These are phyloP conservation scores for Lodderomyces jiufengensis DNA, from an alignment of 1,139 yeast genomes.

Conservation along the genomic window DNA sequence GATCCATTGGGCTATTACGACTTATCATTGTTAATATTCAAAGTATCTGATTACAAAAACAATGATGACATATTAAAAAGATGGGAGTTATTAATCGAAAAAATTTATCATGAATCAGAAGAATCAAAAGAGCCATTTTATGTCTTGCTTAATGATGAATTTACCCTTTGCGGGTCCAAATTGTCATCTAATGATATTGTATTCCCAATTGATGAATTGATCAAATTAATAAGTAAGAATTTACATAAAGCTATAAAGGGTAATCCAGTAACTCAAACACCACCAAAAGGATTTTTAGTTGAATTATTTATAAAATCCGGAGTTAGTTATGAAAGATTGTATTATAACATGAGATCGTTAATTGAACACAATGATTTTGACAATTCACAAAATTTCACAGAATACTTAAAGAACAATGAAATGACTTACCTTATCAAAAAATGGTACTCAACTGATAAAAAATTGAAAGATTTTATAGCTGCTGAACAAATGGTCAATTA, in stretches of 20 bases:
- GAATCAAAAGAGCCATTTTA: conserved; percentile 37
- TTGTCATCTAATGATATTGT: conserved; percentile 58
- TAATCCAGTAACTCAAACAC: conserved; percentile 40
- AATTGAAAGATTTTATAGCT: conserved; percentile 51
- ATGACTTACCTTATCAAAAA: conserved; percentile 59
- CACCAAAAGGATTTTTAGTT: conserved; percentile 41
- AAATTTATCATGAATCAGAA: conserved; percentile 33
- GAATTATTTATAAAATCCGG: conserved; percentile 80
- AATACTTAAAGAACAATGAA: conserved; percentile 41
- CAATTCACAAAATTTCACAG: conserved; percentile 42
- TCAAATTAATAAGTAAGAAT: conserved; percentile 52
- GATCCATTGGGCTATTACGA: conserved; percentile 88
- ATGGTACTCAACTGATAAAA: conserved; percentile 66
- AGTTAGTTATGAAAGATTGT: conserved; percentile 64
- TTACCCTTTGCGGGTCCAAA: conserved; percentile 43
- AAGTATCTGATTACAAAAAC: conserved; percentile 76
- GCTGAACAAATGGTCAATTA: conserved; percentile 30
- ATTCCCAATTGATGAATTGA: conserved; percentile 72
- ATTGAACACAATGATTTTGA: conserved; percentile 62
- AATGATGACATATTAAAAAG: conserved; percentile 67
- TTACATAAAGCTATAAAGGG: conserved; percentile 36
- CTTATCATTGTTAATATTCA: conserved; percentile 72
- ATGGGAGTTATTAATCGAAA: conserved; percentile 64
- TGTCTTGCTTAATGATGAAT: conserved; percentile 34
- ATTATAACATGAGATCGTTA: conserved; percentile 62